These are phyloP conservation scores for Blastobotrys robertii DNA, from an alignment of 805 yeast genomes.

Conservation along the genomic window DNA sequence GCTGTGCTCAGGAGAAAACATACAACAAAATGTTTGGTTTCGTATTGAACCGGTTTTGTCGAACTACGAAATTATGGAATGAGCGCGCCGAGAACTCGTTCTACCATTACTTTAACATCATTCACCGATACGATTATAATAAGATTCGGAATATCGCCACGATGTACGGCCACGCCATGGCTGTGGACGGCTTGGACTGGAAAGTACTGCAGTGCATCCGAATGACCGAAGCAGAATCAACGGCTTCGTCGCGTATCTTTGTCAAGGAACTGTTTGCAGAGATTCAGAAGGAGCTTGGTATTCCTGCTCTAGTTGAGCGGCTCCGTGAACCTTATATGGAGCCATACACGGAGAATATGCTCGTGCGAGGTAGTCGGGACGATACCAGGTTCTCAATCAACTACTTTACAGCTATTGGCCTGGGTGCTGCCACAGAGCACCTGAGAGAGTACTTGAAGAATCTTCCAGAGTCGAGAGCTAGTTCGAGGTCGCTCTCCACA, in stretches of 20 bases:
- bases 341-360: conserved; percentile 45
- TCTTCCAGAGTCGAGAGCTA: conserved; percentile 17
- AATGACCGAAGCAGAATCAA: conserved; percentile 63
- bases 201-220: conserved; percentile 43
- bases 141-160: conserved; percentile 71
- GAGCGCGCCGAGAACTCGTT: conserved; percentile 45
- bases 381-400: conserved; percentile 65
- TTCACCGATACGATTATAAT: conserved; percentile 62
- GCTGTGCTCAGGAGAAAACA: conserved; percentile 78
- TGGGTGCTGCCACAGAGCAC: conserved; percentile 72
- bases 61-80: conserved; percentile 47
- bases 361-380: conserved; percentile 41
- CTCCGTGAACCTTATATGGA: conserved; percentile 44
- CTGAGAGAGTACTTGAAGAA: conserved; percentile 49
- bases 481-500: conserved; percentile 15
- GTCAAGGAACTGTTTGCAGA: conserved; percentile 74
- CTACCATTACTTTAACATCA: conserved; percentile 41
- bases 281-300: conserved; percentile 67
- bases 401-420: conserved; percentile 84
- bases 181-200: conserved; percentile 61
- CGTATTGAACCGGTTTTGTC: conserved; percentile 56
- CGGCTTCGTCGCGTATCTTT: conserved; percentile 69
- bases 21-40: conserved; percentile 80
- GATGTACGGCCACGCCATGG: conserved; percentile 77
- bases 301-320: conserved; percentile 38